Base-by-base conservation (phyloP, 805 yeast genomes). In the Candida yuanshanica region DNA sequence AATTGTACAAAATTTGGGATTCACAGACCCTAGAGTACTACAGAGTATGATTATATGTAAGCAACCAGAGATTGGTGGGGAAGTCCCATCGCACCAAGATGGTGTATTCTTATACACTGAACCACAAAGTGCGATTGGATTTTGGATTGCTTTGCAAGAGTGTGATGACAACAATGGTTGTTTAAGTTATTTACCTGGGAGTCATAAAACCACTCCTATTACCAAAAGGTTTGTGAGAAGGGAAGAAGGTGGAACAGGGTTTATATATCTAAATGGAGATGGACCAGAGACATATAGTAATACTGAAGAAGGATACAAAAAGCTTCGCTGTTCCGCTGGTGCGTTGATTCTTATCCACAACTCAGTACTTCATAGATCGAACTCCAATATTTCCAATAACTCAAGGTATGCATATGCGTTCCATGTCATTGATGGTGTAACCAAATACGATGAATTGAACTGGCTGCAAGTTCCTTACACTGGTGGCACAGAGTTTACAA, bases 11-110 rank as follows among this genome's bases (percentile, higher is more conserved):
- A 68, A 72, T 38, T 60, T 85, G 36, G 67, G 74, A 0, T 78
- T 72, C 50, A 49, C 64, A 38, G 88, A 83, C 45, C 88, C 93
- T 1, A 63, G 83, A 18, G 83, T 86, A 1, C 67, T 84, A 31
- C 95, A 85, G 56, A 76, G 85, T 45, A 85, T 85, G 95, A 63
- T 81, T 24, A 81, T 85, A 29, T 80, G 84, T 62, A 85, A 85
- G 55, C 91, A 84, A 53, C 88, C 91, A 0, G 76, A 74, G 39
- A 77, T 77, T 33, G 83, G 83, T 5, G 82, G 80, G 4, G 80
- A 77, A 29, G 95, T 85, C 1, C 91, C 91, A 4, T 66, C 83
- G 2, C 95, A 85, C 52, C 83, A 81, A 40, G 95, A 85, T 56
- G 88, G 79, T 2, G 77, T 78, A 3, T 85, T 85, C 50, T 65